Conservation (phyloP, 495 filamentous ascomycete genomes). For the Penicillium diatomitis region DNA sequence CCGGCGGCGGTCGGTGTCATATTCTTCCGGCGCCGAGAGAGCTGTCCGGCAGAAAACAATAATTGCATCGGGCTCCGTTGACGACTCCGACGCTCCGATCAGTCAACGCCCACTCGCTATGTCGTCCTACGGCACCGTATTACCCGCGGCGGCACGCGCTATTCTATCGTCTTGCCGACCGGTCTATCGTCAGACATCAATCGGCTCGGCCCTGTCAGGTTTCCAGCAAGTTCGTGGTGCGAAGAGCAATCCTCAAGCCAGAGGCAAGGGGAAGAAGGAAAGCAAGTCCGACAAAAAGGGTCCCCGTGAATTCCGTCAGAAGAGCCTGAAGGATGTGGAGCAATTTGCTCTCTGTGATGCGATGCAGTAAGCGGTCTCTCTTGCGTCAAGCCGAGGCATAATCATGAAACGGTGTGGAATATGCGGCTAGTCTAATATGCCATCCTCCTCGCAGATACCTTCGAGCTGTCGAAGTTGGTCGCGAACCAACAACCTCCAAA, state of each 20-base stretch:
- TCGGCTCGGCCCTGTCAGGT: slow-evolving; percentile 24
- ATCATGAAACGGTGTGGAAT: not conserved
- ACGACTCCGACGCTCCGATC: slow-evolving; percentile 5
- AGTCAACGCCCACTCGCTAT: slow-evolving; percentile 18
- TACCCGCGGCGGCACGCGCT: slow-evolving; percentile 33
- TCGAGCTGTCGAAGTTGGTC: slow-evolving; percentile 84
- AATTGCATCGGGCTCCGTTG: slow-evolving; percentile 13
- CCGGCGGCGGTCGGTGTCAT: slow-evolving; percentile 17
- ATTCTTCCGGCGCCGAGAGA: slow-evolving; percentile 25
- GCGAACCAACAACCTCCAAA: slow-evolving; percentile 58
- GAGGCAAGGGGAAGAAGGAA: slow-evolving; percentile 37
- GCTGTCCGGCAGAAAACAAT: slow-evolving; percentile 34
- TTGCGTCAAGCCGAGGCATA: not conserved
- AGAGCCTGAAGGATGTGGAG: slow-evolving; percentile 50
- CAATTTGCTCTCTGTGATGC: slow-evolving; percentile 82
- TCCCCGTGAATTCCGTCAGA: slow-evolving; percentile 51
- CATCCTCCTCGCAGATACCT: slow-evolving; percentile 55
- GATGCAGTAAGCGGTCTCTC: slow-evolving; percentile 58
- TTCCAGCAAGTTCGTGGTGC: slow-evolving; percentile 33
- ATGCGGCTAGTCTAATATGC: slow-evolving; percentile 6
- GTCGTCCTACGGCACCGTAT: slow-evolving; percentile 29
- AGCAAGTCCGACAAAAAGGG: slow-evolving; percentile 57
- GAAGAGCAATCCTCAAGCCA: slow-evolving; percentile 24
- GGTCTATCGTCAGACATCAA: slow-evolving; percentile 21
- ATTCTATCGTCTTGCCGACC: slow-evolving; percentile 29